These are phyloP conservation scores for Auriscalpium vulgare DNA, from an alignment of 768 basidiomycete species.

Conservation along the genomic window DNA sequence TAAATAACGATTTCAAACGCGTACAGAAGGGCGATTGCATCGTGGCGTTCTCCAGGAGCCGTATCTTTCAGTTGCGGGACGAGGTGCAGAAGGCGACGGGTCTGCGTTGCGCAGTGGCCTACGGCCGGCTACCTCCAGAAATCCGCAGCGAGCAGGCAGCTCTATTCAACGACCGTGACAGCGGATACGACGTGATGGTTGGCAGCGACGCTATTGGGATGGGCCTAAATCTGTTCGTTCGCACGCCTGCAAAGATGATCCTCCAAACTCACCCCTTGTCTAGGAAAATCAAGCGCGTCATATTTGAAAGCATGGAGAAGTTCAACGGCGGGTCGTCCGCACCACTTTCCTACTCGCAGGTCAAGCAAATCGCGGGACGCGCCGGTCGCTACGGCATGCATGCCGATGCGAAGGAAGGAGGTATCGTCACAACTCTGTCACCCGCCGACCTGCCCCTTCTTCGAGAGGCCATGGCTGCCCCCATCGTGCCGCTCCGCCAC, in stretches of 20 bases:
- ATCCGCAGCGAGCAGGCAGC: slow-evolving; percentile 86
- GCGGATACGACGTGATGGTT: slow-evolving; percentile 83
- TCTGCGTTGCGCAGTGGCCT: slow-evolving; percentile 83
- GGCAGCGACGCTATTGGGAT: slow-evolving; percentile 96
- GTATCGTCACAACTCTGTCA: slow-evolving; percentile 68
- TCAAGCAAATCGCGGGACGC: slow-evolving; percentile 92
- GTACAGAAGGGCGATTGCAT: slow-evolving; percentile 84
- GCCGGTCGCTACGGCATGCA: slow-evolving; percentile 85
- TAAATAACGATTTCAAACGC: slow-evolving; percentile 50
- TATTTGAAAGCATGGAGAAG: slow-evolving; percentile 69
- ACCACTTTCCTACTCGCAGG: slow-evolving; percentile 59
- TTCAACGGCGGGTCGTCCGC: slow-evolving; percentile 35
- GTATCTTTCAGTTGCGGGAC: slow-evolving; percentile 74
- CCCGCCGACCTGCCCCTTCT: slow-evolving; percentile 56
- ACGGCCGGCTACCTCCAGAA: slow-evolving; percentile 89
- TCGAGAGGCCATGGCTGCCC: slow-evolving; percentile 41
- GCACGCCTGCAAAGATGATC: not conserved
- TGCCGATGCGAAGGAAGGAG: slow-evolving; percentile 36
- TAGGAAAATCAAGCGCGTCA: slow-evolving; percentile 86
- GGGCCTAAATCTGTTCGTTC: slow-evolving; percentile 88
- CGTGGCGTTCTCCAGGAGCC: slow-evolving; percentile 72
- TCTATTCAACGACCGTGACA: slow-evolving; percentile 79
- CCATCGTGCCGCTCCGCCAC: slow-evolving; percentile 40
- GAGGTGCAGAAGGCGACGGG: slow-evolving; percentile 63
- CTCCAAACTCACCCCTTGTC: not conserved